A percentile compares a stretch with the other conserved stretches of the same genome.
These are phyloP conservation scores for Aspergillus sp. DNA, from an alignment of 2,329 filamentous ascomycete species.

Conservation along the genomic window DNA sequence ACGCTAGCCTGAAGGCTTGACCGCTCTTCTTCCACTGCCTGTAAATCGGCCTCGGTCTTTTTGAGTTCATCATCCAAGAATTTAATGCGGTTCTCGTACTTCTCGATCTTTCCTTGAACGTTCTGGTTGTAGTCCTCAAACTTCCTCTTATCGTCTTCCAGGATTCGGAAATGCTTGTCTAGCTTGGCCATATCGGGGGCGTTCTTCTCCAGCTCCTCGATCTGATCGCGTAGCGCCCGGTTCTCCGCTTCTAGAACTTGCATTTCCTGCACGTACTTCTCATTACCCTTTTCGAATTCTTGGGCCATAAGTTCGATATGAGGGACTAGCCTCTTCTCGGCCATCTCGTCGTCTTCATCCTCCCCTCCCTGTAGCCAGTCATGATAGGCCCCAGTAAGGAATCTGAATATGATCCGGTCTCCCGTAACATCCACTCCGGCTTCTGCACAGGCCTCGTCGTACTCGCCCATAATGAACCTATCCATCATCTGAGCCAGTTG, in stretches of 20 bases:
- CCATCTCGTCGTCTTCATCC: conserved; percentile 81
- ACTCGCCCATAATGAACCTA: conserved; percentile 71
- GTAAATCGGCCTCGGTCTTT: conserved; percentile 71
- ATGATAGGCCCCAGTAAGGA: conserved; percentile 82
- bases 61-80: conserved; percentile 84
- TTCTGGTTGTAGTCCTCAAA: conserved; percentile 92
- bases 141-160: conserved; percentile 91
- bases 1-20: conserved; percentile 77
- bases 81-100: conserved; percentile 76
- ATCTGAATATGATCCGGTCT: conserved; percentile 92
- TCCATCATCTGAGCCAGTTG: conserved; percentile 93
- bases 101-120: conserved; percentile 80
- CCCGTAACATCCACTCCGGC: conserved; percentile 82
- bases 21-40: conserved; percentile 79
- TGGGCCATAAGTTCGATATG: conserved; percentile 84
- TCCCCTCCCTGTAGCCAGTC: conserved; percentile 94
- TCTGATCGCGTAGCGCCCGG: conserved; percentile 74
- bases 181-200: conserved; percentile 79
- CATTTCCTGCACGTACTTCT: conserved; percentile 79
- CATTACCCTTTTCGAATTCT: conserved; percentile 81
- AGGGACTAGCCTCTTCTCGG: conserved; percentile 72
- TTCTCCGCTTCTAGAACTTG: conserved; percentile 85
- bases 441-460: conserved; percentile 87
- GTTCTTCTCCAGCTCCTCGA: conserved; percentile 83
- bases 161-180: conserved; percentile 85